Conservation (phyloP, 2,329 filamentous ascomycete species). For the Geosmithia flava region DNA sequence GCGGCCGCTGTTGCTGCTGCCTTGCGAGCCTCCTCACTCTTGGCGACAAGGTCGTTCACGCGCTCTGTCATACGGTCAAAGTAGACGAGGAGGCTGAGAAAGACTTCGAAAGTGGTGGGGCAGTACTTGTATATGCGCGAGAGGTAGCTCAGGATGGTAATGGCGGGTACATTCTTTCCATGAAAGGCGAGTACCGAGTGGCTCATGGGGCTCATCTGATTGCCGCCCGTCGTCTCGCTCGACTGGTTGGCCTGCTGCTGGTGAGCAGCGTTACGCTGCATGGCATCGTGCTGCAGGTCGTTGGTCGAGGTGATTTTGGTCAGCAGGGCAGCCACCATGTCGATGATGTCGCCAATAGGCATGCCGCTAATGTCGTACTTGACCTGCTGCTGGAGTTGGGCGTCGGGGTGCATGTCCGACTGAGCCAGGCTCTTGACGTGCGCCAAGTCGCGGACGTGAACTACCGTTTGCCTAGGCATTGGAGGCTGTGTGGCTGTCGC, state of each 20-base stretch:
- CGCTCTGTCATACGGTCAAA: constrained; percentile 98
- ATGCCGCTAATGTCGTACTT: constrained; percentile 94
- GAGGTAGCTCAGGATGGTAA: constrained; percentile 91
- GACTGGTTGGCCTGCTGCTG: constrained; percentile 40
- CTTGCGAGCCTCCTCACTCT: constrained; percentile 44
- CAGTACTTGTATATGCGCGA: constrained; percentile 98
- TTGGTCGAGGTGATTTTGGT: constrained; percentile 98
- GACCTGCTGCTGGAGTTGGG: constrained; percentile 39
- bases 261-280: constrained; percentile 59
- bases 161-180: constrained; percentile 94
- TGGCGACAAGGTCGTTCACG: constrained; percentile 71
- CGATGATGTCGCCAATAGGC: constrained; percentile 94
- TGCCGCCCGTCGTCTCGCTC: constrained; percentile 30
- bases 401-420: constrained; percentile 49
- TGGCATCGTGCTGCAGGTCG: constrained; percentile 81
- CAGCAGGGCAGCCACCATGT: constrained; percentile 93
- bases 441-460: constrained; percentile 77
- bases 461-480: constrained; percentile 33
- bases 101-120: constrained; percentile 96
- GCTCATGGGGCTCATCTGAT: constrained; percentile 43
- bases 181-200: constrained; percentile 83
- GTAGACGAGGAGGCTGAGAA: constrained; percentile 87
- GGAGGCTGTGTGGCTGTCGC: constrained; percentile 2
- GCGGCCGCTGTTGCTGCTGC: constrained; percentile 10
- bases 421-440: constrained; percentile 84